Conservation (phyloP, 257 asterid species). For the Rubia yunnanensis region DNA sequence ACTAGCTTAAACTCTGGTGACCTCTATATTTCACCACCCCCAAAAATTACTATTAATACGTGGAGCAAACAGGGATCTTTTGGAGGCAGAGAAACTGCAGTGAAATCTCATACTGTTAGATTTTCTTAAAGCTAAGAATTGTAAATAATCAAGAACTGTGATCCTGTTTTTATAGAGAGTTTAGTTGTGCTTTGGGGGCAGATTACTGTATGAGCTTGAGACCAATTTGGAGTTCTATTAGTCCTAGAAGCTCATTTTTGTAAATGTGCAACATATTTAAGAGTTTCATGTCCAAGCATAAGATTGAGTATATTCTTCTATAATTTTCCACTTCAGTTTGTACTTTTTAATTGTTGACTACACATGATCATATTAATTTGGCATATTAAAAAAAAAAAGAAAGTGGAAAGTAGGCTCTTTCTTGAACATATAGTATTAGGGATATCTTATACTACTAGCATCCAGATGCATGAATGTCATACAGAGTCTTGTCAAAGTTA, state of each 20-base stretch:
- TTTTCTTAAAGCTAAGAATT: conserved; percentile 3
- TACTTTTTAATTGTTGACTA: not conserved
- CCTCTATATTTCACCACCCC: not conserved
- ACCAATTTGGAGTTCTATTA: not conserved
- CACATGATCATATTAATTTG: not conserved
- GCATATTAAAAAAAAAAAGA: not conserved
- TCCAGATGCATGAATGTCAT: too few species aligned
- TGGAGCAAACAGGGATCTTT: not conserved
- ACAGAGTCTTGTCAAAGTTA: too few species aligned
- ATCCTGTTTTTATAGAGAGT: not conserved
- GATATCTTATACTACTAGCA: too few species aligned
- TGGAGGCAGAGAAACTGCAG: not conserved
- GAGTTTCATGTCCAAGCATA: not conserved
- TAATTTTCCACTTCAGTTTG: not conserved
- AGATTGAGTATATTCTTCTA: not conserved
- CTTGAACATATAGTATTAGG: too few species aligned
- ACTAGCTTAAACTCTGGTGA: not conserved
- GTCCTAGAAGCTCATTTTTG: not conserved
- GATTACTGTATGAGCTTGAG: not conserved
- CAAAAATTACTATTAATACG: not conserved
- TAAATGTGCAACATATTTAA: not conserved
- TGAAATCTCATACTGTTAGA: not conserved
- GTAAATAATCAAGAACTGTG: not conserved
- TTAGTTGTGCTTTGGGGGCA: not conserved
- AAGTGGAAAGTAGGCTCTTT: not conserved